Evolutionary conservation across 129 eudicot species (phyloP).

Genomic region (Oenanthe sinensis): DNA sequence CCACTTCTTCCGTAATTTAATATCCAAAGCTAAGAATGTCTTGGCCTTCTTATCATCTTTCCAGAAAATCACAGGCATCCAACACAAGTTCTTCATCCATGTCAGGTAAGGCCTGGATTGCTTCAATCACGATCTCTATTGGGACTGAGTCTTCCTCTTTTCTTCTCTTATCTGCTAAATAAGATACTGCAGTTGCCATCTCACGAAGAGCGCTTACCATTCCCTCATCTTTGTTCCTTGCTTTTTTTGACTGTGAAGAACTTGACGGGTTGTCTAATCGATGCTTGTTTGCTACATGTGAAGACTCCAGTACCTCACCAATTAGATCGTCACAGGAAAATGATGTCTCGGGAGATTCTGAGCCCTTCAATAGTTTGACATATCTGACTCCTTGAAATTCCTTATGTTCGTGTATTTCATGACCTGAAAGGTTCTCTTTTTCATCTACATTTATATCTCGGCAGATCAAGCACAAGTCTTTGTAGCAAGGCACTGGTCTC

Average conservation of each 20-base stretch:
- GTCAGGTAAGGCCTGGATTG: slow-evolving; percentile 41
- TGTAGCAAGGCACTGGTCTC: slow-evolving; percentile 41
- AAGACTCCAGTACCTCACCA: no score
- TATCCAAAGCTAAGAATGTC: slow-evolving; percentile 44
- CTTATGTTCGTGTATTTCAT: slow-evolving; percentile 13
- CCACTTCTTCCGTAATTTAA: slow-evolving; percentile 48
- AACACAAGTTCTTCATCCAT: slow-evolving; percentile 51
- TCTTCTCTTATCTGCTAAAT: slow-evolving; percentile 32
- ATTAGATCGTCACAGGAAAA: slow-evolving; percentile 18
- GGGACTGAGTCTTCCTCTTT: slow-evolving; percentile 18
- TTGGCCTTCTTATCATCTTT: slow-evolving; percentile 53
- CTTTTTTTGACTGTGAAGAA: no score
- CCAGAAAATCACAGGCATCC: slow-evolving; percentile 51
- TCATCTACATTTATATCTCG: slow-evolving; percentile 22
- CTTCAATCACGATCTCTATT: slow-evolving; percentile 34
- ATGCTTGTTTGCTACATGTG: no score
- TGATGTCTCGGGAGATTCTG: slow-evolving; percentile 17
- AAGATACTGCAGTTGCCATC: slow-evolving; percentile 22
- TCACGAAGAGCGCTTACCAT: no score
- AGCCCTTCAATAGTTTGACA: not conserved
- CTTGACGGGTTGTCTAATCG: no score
- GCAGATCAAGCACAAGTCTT: slow-evolving; percentile 28
- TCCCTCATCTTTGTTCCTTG: no score
- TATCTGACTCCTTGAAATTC: slow-evolving; percentile 2
- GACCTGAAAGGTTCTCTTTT: slow-evolving; percentile 23